A percentile compares a stretch with the other conserved stretches of the same genome.
Conservation (phyloP, 345 rosid species). For the Sonneratia caseolaris region DNA sequence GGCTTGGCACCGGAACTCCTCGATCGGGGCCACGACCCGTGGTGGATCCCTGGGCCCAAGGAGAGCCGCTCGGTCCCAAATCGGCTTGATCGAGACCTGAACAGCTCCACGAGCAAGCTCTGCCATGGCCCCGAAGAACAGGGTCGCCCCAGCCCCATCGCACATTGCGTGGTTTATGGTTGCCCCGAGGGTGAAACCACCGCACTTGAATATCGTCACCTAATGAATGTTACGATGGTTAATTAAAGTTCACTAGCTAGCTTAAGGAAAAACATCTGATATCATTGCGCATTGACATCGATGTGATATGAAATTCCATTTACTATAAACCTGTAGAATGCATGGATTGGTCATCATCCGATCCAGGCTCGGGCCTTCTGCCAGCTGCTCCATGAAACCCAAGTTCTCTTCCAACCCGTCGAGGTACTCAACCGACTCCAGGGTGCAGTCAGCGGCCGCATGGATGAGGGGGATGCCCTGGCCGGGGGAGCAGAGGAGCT, state of each 20-base stretch:
- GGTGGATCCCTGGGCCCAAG: constrained; percentile 64
- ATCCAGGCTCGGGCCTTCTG: constrained; percentile 45
- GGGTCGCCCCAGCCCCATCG: constrained; percentile 80
- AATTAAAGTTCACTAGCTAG: not conserved
- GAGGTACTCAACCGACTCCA: constrained; percentile 39
- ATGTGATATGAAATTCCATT: no score
- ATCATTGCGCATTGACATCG: no score
- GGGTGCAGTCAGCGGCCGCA: constrained; percentile 47
- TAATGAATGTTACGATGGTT: not conserved
- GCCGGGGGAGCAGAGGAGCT: constrained; percentile 30
- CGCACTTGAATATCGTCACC: constrained; percentile 62
- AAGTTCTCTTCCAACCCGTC: constrained; percentile 39
- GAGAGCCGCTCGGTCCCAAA: constrained; percentile 51
- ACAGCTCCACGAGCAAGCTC: constrained; percentile 63
- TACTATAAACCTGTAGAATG: constrained; percentile 29
- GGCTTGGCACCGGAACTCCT: constrained; percentile 34
- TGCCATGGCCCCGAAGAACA: constrained; percentile 51
- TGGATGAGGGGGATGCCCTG: constrained; percentile 49
- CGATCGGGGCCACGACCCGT: constrained; percentile 38
- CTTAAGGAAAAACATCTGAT: not conserved
- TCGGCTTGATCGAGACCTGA: constrained; percentile 36
- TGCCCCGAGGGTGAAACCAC: constrained; percentile 66
- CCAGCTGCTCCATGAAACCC: constrained; percentile 41
- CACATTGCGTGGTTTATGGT: constrained; percentile 60
- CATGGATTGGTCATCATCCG: constrained; percentile 51